Percentiles rank a stretch among this genome's conserved stretches.
These are phyloP conservation scores for Hansfordia pulvinata DNA, from an alignment of 2,329 filamentous ascomycete genomes.

Conservation along the genomic window DNA sequence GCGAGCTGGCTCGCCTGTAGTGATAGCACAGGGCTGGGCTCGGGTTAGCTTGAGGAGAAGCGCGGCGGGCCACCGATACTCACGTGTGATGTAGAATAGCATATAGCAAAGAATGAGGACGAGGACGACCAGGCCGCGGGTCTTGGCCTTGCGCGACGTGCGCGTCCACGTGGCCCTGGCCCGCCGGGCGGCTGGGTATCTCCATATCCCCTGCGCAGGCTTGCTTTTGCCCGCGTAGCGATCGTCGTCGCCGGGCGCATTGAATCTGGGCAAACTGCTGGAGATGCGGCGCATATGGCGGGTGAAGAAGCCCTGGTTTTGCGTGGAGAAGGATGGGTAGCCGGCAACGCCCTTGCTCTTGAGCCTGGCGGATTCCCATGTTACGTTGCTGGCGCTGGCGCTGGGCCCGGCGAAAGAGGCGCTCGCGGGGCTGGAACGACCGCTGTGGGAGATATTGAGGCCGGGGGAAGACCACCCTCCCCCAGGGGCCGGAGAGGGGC, in stretches of 20 bases:
- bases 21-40: constrained; percentile 34
- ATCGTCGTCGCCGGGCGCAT: constrained; percentile 25
- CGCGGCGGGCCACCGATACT: constrained; percentile 22
- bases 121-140: constrained; percentile 45
- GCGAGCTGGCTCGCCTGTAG: constrained; percentile 58
- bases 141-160: constrained; percentile 54
- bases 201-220: constrained; percentile 43
- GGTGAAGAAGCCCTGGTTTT: constrained; percentile 77
- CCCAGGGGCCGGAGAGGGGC: constrained; percentile 70
- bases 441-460: constrained; percentile 55
- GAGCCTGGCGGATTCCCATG: constrained; percentile 74
- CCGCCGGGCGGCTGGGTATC: no score
- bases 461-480: constrained; percentile 84
- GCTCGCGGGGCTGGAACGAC: constrained; percentile 51
- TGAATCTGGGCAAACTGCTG: constrained; percentile 63
- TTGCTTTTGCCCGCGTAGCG: constrained; percentile 71
- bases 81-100: constrained; percentile 62
- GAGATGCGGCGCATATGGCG: constrained; percentile 74
- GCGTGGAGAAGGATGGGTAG: constrained; percentile 67
- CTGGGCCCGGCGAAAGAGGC: constrained; percentile 31
- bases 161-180: no score
- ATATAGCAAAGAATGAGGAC: constrained; percentile 46
- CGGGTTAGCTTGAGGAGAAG: constrained; percentile 11
- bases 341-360: constrained; percentile 60
- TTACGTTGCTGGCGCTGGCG: constrained; percentile 43